Evolutionary conservation across 441 rosid species (phyloP).

Genomic region (Gossypium davidsonii): DNA sequence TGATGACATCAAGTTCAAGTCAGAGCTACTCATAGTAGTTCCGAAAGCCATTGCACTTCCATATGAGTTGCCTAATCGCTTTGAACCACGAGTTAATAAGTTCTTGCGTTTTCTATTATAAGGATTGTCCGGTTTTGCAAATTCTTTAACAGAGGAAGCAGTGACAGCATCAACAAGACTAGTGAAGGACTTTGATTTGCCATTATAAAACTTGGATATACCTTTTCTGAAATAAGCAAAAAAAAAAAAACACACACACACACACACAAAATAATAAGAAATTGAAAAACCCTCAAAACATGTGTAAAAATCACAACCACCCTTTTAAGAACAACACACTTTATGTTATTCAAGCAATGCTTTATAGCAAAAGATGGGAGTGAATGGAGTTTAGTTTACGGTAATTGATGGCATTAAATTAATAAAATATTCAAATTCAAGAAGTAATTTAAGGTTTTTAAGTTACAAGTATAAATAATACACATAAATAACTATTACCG

Average conservation of each 20-base stretch:
- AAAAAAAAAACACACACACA: not conserved
- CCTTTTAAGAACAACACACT: not conserved
- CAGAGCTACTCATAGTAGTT: not conserved
- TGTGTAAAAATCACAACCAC: not conserved
- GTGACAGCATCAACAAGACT: conserved; percentile 36
- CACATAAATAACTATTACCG: not conserved
- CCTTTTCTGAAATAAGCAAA: conserved; percentile 35
- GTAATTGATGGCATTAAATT: not conserved
- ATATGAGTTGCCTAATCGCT: too few relatives aligned
- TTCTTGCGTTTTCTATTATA: conserved; percentile 31
- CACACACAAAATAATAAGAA: not conserved
- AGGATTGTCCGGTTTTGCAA: conserved; percentile 38
- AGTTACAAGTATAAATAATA: not conserved
- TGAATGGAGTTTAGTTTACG: not conserved
- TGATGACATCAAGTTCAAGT: not conserved
- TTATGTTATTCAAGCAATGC: too few relatives aligned
- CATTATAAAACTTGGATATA: conserved; percentile 39
- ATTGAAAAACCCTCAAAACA: not conserved
- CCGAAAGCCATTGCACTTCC: conserved; percentile 1
- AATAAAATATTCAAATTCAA: not conserved
- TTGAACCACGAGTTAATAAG: conserved; percentile 17
- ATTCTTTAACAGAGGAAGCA: conserved; percentile 25
- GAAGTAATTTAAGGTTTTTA: not conserved
- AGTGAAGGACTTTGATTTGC: conserved; percentile 49
- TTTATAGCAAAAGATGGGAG: too few relatives aligned